Conservation (phyloP, 108 stramenopile species). For the Cyclotella sp. region DNA sequence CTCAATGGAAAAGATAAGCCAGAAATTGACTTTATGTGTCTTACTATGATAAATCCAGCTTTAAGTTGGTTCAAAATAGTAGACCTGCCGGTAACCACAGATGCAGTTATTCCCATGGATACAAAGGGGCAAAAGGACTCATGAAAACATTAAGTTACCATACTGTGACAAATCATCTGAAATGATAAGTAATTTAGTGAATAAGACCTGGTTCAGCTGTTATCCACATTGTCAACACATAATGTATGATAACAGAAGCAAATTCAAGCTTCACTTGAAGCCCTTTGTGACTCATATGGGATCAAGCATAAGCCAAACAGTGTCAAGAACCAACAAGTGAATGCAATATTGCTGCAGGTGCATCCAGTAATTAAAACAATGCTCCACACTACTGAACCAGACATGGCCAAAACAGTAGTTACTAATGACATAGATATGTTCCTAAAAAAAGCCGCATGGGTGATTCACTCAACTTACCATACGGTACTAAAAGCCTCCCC, state of each 20-base stretch:
- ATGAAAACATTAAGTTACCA: not conserved
- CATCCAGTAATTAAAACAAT: not conserved
- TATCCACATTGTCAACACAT: slow-evolving; percentile 39
- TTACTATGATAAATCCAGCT: slow-evolving; percentile 48
- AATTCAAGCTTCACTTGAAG: slow-evolving; percentile 38
- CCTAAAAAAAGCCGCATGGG: not conserved
- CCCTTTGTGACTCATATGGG: slow-evolving; percentile 22
- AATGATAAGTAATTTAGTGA: slow-evolving; percentile 7
- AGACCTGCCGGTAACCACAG: too few species aligned
- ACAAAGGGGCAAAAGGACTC: not conserved
- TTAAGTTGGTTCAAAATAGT: too few species aligned
- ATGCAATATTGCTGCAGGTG: not conserved
- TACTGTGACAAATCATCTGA: slow-evolving; percentile 20
- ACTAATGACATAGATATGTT: not conserved
- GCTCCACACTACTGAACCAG: not conserved
- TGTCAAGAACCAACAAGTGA: not conserved
- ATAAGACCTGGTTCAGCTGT: slow-evolving; percentile 41
- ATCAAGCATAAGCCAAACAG: not conserved
- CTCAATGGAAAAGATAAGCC: slow-evolving; percentile 19
- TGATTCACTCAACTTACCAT: not conserved
- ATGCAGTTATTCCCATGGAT: not conserved
- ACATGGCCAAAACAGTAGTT: not conserved
- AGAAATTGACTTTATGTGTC: slow-evolving; percentile 13
- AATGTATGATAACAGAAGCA: slow-evolving; percentile 1
- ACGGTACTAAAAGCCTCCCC: not conserved